Percentiles rank a stretch among this genome's conserved stretches.
Evolutionary conservation across 164 flowering plant genomes (phyloP).

Genomic region (Chimonanthus salicifolius): DNA sequence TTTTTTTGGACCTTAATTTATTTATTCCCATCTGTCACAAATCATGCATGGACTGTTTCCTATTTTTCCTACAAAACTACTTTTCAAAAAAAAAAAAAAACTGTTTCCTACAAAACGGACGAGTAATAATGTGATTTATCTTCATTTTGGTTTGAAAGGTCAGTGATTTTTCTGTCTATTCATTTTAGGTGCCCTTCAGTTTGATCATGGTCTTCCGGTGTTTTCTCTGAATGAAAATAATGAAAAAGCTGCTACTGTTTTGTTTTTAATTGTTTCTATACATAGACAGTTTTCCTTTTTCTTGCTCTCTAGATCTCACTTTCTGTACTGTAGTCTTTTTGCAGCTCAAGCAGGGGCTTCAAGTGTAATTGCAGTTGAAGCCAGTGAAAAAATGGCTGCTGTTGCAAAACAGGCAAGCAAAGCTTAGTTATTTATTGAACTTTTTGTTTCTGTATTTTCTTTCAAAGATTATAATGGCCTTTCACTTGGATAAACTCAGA

Average conservation of each 20-base stretch:
- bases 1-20: neutral
- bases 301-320: constrained; percentile 4
- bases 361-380: constrained; percentile 84
- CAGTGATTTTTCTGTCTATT: too few species aligned
- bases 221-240: neutral
- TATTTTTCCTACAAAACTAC: too few species aligned
- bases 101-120: too few species aligned
- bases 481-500: constrained; percentile 33
- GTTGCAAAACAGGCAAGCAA: constrained; percentile 71
- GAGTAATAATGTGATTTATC: too few species aligned
- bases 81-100: too few species aligned
- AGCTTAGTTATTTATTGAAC: neutral
- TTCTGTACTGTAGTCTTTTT: constrained; percentile 53
- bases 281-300: neutral
- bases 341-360: constrained; percentile 96
- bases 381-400: constrained; percentile 84
- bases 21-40: too few species aligned
- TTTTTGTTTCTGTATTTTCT: neutral
- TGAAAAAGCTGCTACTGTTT: neutral
- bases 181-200: too few species aligned
- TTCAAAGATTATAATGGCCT: neutral
- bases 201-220: neutral
- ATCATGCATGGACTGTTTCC: too few species aligned
- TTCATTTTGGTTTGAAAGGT: too few species aligned
- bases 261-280: neutral